Evolutionary conservation across 306 rosid species (phyloP), one percentile per base, ranked within the genome.

Genomic region (Quercus variabilis): DNA sequence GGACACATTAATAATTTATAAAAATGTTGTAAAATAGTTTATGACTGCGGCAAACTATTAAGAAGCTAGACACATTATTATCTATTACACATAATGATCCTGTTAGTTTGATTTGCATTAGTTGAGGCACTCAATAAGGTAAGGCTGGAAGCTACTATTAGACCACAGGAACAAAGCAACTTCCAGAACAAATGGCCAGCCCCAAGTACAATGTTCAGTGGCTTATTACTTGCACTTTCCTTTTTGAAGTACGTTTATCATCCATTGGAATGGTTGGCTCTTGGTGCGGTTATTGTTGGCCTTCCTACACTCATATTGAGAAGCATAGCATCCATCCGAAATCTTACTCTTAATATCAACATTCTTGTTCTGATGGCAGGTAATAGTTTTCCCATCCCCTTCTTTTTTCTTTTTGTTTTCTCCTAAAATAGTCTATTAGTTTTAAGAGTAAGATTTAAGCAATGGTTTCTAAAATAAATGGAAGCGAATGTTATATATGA

Each of bases 311-410:
- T 95, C 4, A 9, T 78, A 23, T 59, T 86, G 77, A 95, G 93
- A 78, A 85, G 88, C 20, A 0, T 84, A 4, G 84, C 85, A 4
- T 80, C 97, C 69, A 14, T 92, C 70, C 86, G 93, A 60, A 86
- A 84, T 67, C 46, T 84, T 14, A 84, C 97, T 77, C n/a, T 92
- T 43, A 97, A 95, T 49, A 79, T 95, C n/a, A 95, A 92, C 84
- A 85, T 90, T 81, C 99, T 95, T 67, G 71, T 87, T 74, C 73
- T 92, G 51, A 80, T 91, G 19, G 94, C 99, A 81, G 99, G 99
- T 92, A 74, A 25, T 55, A 58, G 25, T 60, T 64, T 5, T 6
- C 38, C 38, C 7, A 4, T 5, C 38, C 38, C 38, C 38, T 5
- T 33, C 38, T 33, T 33, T 33, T 78, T 75, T 73, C 11, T 35